Conservation (phyloP, 768 basidiomycete species). For the Xerocomus potaroensis region DNA sequence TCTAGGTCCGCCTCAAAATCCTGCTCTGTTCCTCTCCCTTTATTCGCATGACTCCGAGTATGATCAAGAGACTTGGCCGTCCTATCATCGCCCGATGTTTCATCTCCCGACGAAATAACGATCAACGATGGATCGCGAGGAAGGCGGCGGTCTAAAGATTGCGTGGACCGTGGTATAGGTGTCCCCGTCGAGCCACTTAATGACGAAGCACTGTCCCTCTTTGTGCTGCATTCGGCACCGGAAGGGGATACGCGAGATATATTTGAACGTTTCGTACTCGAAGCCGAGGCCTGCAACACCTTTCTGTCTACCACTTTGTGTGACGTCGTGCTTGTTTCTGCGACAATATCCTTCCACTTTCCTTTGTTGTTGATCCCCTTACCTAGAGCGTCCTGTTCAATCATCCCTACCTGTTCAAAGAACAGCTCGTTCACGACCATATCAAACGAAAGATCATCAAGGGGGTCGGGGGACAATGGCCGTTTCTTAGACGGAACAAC, state of each 20-base stretch:
- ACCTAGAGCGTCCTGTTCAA: constrained; percentile 19
- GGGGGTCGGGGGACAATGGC: constrained; percentile 24
- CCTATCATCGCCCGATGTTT: neutral
- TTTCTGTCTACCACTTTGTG: constrained; percentile 5
- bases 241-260: constrained; percentile 5
- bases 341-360: constrained; percentile 13
- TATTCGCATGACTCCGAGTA: constrained; percentile 4
- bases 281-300: constrained; percentile 1
- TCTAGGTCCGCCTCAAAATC: constrained; percentile 37
- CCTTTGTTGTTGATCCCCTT: constrained; percentile 11
- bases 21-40: constrained; percentile 24
- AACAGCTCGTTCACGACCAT: constrained; percentile 38
- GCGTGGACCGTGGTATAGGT: constrained; percentile 9
- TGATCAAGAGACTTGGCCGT: neutral
- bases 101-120: constrained; percentile 20
- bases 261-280: constrained; percentile 17
- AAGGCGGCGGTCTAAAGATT: constrained; percentile 8
- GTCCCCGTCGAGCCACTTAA: constrained; percentile 11
- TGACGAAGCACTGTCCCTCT: constrained; percentile 13
- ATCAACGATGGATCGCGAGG: constrained; percentile 24
- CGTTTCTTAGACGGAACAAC: constrained; percentile 4
- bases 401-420: constrained; percentile 34
- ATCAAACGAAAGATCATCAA: constrained; percentile 33
- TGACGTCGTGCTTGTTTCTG: neutral
- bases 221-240: constrained; percentile 14